Conservation (phyloP, 2,329 filamentous ascomycete genomes). For the Coleophoma eucalyptorum region DNA sequence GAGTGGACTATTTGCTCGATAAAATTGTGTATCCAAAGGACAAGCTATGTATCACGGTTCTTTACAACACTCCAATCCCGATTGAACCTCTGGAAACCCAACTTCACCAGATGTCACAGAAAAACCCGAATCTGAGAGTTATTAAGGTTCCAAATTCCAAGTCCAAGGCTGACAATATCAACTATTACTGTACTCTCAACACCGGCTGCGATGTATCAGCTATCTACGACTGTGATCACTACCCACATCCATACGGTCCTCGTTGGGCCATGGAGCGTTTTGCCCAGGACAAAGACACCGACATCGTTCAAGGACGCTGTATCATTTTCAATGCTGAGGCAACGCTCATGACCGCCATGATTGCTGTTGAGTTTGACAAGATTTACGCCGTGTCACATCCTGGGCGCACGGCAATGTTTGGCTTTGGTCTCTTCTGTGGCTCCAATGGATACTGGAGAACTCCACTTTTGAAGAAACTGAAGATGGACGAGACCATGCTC, state of each 20-base stretch:
- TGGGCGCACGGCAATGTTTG: slow-evolving; percentile 40
- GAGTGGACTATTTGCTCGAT: slow-evolving; percentile 40
- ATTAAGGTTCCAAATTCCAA: slow-evolving; percentile 44
- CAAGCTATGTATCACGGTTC: slow-evolving; percentile 41
- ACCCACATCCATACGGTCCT: slow-evolving; percentile 42
- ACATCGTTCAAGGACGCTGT: slow-evolving; percentile 45
- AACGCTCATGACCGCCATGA: slow-evolving; percentile 39
- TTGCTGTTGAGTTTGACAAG: slow-evolving; percentile 46
- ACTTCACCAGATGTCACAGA: slow-evolving; percentile 31
- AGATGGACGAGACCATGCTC: slow-evolving; percentile 45
- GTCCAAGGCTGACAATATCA: slow-evolving; percentile 46
- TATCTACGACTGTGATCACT: slow-evolving; percentile 47
- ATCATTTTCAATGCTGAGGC: slow-evolving; percentile 42
- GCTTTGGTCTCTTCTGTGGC: slow-evolving; percentile 44
- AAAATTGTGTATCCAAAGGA: slow-evolving; percentile 41
- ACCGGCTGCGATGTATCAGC: slow-evolving; percentile 41
- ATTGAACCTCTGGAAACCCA: slow-evolving; percentile 42
- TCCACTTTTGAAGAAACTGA: slow-evolving; percentile 37
- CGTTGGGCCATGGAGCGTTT: slow-evolving; percentile 45
- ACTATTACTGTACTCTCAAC: slow-evolving; percentile 40
- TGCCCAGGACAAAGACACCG: slow-evolving; percentile 33
- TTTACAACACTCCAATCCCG: slow-evolving; percentile 43
- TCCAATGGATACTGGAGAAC: slow-evolving; percentile 46
- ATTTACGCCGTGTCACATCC: slow-evolving; percentile 48
- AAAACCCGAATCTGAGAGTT: slow-evolving; percentile 36